A percentile compares a stretch with the other conserved stretches of the same genome.
These are phyloP conservation scores for Claviceps sp. DNA, from an alignment of 2,329 filamentous ascomycete genomes.

Conservation along the genomic window DNA sequence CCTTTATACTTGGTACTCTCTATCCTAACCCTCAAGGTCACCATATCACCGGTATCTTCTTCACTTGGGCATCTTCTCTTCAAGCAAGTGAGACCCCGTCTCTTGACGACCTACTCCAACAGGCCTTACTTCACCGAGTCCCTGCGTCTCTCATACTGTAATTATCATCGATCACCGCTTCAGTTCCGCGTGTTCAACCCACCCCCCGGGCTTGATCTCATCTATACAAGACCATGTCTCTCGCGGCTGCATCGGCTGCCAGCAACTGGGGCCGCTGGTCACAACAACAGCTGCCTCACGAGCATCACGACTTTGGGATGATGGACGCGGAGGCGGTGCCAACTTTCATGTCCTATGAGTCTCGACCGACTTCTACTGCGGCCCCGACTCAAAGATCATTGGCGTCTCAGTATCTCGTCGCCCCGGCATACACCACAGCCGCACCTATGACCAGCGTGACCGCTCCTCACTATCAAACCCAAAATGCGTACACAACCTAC, in stretches of 20 bases:
- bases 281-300: slow-evolving; percentile 32
- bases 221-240: slow-evolving; percentile 25
- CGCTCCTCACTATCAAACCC: slow-evolving; percentile 28
- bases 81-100: too few relatives aligned
- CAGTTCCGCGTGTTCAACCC: not conserved
- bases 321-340: slow-evolving; percentile 26
- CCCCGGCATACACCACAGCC: slow-evolving; percentile 28
- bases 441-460: slow-evolving; percentile 27
- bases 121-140: too few relatives aligned
- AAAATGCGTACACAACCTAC: slow-evolving; percentile 29
- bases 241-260: slow-evolving; percentile 31
- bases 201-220: not conserved
- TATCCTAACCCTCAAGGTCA: too few relatives aligned
- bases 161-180: not conserved
- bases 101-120: too few relatives aligned
- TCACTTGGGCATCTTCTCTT: too few relatives aligned
- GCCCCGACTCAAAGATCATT: slow-evolving; percentile 30
- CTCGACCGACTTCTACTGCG: slow-evolving; percentile 20
- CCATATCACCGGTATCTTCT: too few relatives aligned
- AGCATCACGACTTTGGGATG: slow-evolving; percentile 32
- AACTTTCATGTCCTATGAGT: slow-evolving; percentile 35
- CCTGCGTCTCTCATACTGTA: too few relatives aligned
- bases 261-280: slow-evolving; percentile 43
- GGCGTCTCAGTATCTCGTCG: slow-evolving; percentile 33
- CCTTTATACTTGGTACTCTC: not conserved